Base-by-base conservation (phyloP, 1,139 yeast species). In the Protomyces pachydermus region DNA sequence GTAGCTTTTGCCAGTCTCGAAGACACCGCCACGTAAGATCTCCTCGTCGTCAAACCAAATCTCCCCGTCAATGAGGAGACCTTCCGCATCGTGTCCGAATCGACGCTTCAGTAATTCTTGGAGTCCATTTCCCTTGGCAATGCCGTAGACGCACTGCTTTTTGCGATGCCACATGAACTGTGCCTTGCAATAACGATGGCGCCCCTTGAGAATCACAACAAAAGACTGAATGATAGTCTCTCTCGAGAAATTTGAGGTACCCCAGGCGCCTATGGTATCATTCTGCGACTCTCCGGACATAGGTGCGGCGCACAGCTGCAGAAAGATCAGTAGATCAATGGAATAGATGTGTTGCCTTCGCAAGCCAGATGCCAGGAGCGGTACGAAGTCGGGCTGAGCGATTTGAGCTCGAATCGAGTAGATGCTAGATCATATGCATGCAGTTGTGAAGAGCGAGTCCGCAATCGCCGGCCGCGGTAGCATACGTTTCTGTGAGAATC, bases 1-100 rank as follows among this genome's bases (percentile, higher is more conserved):
- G 45, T 46, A 39, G 12, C 28, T 25, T 14, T 38, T 50, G 25
- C 55, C 55, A 10, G 60, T 45, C 14, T 52, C 55, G 20, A 28
- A 20, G 14, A 18, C 42, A 34, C n/a, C 34, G 3, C 55, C 38
- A 9, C 61, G 61, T 25, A 58, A 12, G 20, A 52, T 25, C 14
- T 58, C 62, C 18, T 58, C 62, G 6, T 52, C 62, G 16, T 52
- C 38, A 35, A 38, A 39, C 56, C 46, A 52, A 23, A 38, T 54
- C 18, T 39, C 39, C 6, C 62, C 62, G n/a, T 39, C 52, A 18
- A 52, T 55, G 32, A 58, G 23, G 8, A 58, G 51, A 3, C 56
- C 62, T 9, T 38, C 46, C 3, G 62, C 62, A 38, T 58, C 62
- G 14, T 39, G 28, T 16, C 62, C 62, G 52, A 58, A 58, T 8